These are phyloP conservation scores for Sambucus nigra DNA, from an alignment of 129 eudicot species.

Conservation along the genomic window DNA sequence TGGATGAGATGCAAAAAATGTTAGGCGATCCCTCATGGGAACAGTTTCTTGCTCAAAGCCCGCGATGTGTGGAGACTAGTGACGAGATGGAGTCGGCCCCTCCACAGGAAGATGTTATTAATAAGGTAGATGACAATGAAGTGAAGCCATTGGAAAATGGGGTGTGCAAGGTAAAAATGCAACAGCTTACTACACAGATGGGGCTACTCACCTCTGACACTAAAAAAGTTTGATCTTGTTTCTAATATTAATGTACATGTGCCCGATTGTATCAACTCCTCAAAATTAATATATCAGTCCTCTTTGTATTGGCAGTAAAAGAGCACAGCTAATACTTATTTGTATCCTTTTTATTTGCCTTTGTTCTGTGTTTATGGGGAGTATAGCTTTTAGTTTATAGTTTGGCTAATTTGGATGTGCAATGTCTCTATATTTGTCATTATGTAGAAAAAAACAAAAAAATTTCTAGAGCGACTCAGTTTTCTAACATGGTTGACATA, in stretches of 20 bases:
- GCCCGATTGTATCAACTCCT: background rate
- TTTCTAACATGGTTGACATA: no score
- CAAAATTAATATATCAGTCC: background rate
- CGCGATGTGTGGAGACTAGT: background rate
- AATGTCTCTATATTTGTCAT: no score
- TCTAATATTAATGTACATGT: slow-evolving; percentile 6
- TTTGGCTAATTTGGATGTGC: background rate
- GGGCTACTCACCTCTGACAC: slow-evolving; percentile 19
- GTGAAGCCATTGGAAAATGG: slow-evolving; percentile 13
- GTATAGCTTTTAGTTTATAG: background rate
- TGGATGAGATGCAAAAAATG: slow-evolving; percentile 11
- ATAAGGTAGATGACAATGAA: background rate
- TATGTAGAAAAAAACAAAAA: no score
- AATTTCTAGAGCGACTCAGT: no score
- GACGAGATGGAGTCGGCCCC: slow-evolving; percentile 3
- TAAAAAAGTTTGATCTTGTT: slow-evolving; percentile 7
- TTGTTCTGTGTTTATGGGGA: background rate
- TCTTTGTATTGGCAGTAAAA: background rate
- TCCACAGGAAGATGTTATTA: background rate
- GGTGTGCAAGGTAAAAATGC: slow-evolving; percentile 14
- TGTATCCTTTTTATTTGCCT: background rate
- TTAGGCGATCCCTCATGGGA: slow-evolving; percentile 11
- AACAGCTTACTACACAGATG: slow-evolving; percentile 25
- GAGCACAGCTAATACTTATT: background rate
- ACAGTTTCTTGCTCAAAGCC: slow-evolving; percentile 2